phyloP scores from a whole-genome alignment of 495 filamentous ascomycete species.

The Hypoxylon perforatum region DNA sequence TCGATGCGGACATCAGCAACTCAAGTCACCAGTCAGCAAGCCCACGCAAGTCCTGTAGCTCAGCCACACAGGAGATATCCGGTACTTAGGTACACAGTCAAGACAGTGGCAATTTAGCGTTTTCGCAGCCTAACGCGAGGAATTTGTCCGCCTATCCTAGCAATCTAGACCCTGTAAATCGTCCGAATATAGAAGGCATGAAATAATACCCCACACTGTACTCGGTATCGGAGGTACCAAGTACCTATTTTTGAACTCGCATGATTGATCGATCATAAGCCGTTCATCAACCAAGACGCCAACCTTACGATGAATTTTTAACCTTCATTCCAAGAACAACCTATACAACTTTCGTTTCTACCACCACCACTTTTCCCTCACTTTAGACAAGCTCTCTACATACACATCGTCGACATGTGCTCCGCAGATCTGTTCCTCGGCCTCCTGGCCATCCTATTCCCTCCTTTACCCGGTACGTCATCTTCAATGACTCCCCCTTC shows the following conservation, averaged over 20 bases:
- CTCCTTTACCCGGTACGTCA: slow-evolving; percentile 85
- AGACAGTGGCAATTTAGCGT: background rate
- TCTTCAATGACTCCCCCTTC: slow-evolving; percentile 15
- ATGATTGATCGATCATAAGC: slow-evolving; percentile 11
- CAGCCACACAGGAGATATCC: background rate
- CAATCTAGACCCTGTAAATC: slow-evolving; percentile 4
- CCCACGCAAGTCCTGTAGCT: background rate
- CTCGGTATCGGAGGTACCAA: background rate
- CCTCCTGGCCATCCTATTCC: slow-evolving; percentile 90
- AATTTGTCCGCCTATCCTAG: background rate
- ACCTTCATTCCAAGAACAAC: slow-evolving; percentile 1
- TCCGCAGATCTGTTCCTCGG: slow-evolving; percentile 90
- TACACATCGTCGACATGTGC: slow-evolving; percentile 43
- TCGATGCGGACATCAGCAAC: too few species aligned
- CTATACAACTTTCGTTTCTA: background rate
- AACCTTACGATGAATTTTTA: slow-evolving; percentile 18
- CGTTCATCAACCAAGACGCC: background rate
- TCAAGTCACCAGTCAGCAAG: background rate
- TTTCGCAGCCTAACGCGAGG: slow-evolving; percentile 10
- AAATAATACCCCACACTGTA: slow-evolving; percentile 14
- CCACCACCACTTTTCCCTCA: background rate
- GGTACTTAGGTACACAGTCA: background rate
- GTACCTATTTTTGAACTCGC: slow-evolving; percentile 18
- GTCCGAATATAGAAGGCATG: slow-evolving; percentile 21
- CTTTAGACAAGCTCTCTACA: background rate